Evolutionary conservation across 2,329 filamentous ascomycete genomes (phyloP), one percentile per base, ranked within the genome.

Genomic region (Colletotrichum eremochloae): DNA sequence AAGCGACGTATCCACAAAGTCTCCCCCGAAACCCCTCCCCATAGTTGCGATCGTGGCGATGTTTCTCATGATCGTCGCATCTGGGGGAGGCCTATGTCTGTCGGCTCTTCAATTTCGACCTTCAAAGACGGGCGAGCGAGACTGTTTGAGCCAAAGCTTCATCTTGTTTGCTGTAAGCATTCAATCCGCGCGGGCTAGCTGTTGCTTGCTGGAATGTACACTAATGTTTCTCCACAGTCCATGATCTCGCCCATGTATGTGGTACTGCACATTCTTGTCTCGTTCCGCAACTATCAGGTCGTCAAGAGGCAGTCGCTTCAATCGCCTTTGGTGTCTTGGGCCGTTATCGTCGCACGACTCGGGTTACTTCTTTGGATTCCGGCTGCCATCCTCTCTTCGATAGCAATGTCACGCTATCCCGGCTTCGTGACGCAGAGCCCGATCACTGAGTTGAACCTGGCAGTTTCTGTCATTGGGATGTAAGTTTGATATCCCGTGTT

Each of bases 241-340:
- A 75, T 81, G 12, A 75, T 81, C 14, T 77, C 78, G 0, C 64
- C 81, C 1, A 67, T 79, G 20, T 82, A 82, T 65, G 73, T 81
- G 46, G 61, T 67, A n/a, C 71, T 81, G 4, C 78, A 82, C 57
- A 15, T 79, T n/a, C 61, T 77, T 12, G 78, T 80, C 0, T 76
- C 80, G 1, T 74, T 72, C 24, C 75, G 74, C 3, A 76, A 76
- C 12, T 73, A 76, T 42, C 62, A 72, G 11, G 75, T 78, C 50
- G 63, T 75, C 36, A 75, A 75, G 18, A 63, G 70, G 1, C 76
- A 77, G 11, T 67, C 76, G 2, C 72, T 77, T 15, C 76, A 78
- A n/a, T 76, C 79, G 24, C 77, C 78, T 7, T 74, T 82, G 9
- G 79, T 82, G 46, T 78, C 80, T 9, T 78, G 76, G 68, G 75